These are phyloP conservation scores for Eimeria acervulina DNA, from an alignment of 169 alveolate species.

Conservation along the genomic window DNA sequence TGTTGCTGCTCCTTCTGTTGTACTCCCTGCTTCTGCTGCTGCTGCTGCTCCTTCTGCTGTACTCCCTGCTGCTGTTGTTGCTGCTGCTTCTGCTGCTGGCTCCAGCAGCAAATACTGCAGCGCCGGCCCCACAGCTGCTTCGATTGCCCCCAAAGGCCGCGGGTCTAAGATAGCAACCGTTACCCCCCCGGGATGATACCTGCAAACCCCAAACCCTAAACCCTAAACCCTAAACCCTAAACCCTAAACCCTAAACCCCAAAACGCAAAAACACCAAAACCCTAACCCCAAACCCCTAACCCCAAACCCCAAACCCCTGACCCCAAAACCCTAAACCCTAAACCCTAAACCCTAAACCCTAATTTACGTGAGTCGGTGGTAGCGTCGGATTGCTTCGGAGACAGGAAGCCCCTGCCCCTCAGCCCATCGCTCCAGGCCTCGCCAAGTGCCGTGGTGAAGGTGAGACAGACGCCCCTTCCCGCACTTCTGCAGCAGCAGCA, in stretches of 20 bases:
- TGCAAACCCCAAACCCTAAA: background rate
- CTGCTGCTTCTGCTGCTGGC: too few relatives aligned
- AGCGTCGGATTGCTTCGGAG: background rate
- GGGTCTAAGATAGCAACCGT: background rate
- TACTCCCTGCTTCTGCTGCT: too few relatives aligned
- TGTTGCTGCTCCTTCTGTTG: too few relatives aligned
- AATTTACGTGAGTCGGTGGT: background rate
- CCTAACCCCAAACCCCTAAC: too few relatives aligned
- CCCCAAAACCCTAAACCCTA: background rate
- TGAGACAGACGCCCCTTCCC: constrained; percentile 79
- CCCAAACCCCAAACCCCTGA: too few relatives aligned
- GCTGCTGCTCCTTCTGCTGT: too few relatives aligned
- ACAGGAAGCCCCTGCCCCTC: background rate
- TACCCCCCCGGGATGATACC: background rate
- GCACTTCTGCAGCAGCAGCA: constrained; percentile 61
- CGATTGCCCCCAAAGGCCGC: background rate
- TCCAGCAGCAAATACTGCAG: background rate
- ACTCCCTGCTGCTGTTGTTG: too few relatives aligned
- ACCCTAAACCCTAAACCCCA: background rate
- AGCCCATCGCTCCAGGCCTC: too few relatives aligned
- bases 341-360: constrained; percentile 47
- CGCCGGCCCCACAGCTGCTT: background rate
- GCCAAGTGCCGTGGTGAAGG: constrained; percentile 27
- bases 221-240: constrained; percentile 36
- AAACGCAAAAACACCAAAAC: too few relatives aligned